Conservation (phyloP, 495 filamentous ascomycete genomes). For the Astrocystis sublimbata region DNA sequence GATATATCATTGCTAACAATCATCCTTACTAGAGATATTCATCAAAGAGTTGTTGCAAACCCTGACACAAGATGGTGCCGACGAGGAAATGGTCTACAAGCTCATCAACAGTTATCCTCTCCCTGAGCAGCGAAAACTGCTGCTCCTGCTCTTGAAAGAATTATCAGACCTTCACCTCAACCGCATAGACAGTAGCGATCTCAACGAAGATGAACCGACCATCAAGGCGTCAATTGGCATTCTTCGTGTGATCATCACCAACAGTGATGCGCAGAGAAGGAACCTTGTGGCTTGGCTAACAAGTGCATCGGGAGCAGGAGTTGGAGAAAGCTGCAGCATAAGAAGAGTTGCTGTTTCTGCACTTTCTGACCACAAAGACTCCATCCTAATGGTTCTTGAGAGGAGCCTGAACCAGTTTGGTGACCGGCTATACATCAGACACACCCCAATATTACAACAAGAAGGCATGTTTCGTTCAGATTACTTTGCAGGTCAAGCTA, state of each 20-base stretch:
- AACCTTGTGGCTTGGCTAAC: constrained; percentile 70
- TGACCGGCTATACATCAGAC: constrained; percentile 83
- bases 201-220: constrained; percentile 31
- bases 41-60: constrained; percentile 50
- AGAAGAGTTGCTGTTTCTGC: constrained; percentile 66
- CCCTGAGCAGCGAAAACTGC: constrained; percentile 59
- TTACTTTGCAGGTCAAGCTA: neutral
- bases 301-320: constrained; percentile 62
- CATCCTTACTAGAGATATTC: constrained; percentile 50
- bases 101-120: constrained; percentile 52
- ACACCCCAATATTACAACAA: constrained; percentile 78
- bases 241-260: constrained; percentile 40
- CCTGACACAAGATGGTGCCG: constrained; percentile 42
- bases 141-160: constrained; percentile 60
- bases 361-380: constrained; percentile 53
- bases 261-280: constrained; percentile 41
- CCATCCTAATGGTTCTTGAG: constrained; percentile 60
- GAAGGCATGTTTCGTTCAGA: constrained; percentile 61
- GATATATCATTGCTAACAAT: constrained; percentile 10
- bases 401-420: constrained; percentile 72
- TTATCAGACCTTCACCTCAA: constrained; percentile 58
- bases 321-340: constrained; percentile 62
- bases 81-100: constrained; percentile 34
- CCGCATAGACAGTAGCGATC: constrained; percentile 29
- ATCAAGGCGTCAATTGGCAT: constrained; percentile 53